phyloP scores from a whole-genome alignment of 2,329 filamentous ascomycete genomes.

The Helotiales sp. region DNA sequence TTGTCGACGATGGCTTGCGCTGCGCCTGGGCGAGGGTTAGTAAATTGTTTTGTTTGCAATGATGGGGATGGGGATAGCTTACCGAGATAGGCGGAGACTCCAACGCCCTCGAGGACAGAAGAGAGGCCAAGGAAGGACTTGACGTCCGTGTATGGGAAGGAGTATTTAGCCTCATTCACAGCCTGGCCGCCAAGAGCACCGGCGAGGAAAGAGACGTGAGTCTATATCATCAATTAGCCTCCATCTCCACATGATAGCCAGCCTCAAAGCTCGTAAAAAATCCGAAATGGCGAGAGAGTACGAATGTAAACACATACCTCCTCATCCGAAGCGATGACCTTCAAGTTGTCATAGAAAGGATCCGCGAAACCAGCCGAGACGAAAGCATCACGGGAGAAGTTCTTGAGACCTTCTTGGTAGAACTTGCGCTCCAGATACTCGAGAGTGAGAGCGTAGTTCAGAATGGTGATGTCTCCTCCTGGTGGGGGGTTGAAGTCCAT shows the following conservation, averaged over 20 bases:
- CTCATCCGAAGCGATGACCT: slow-evolving; percentile 61
- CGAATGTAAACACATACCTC: no score
- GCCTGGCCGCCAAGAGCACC: slow-evolving; percentile 55
- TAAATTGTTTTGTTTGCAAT: background rate
- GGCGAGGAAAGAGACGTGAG: slow-evolving; percentile 62
- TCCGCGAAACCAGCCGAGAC: slow-evolving; percentile 54
- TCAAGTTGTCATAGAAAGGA: slow-evolving; percentile 61
- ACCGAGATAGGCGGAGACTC: slow-evolving; percentile 65
- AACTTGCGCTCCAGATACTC: slow-evolving; percentile 66
- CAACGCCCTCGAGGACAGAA: slow-evolving; percentile 61
- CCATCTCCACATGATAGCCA: slow-evolving; percentile 51
- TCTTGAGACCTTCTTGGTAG: slow-evolving; percentile 63
- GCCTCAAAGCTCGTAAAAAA: no score
- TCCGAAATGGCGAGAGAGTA: no score
- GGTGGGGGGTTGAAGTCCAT: slow-evolving; percentile 31
- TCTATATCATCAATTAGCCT: slow-evolving; percentile 55
- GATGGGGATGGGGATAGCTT: background rate
- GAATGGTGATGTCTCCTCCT: slow-evolving; percentile 43
- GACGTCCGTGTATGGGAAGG: slow-evolving; percentile 55
- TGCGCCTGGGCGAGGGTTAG: slow-evolving; percentile 58
- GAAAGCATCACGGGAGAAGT: slow-evolving; percentile 60
- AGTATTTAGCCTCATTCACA: slow-evolving; percentile 60
- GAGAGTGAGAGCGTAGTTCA: slow-evolving; percentile 55
- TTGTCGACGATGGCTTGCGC: slow-evolving; percentile 62
- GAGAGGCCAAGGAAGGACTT: slow-evolving; percentile 57